These are phyloP conservation scores for Colletotrichum phormii DNA, from an alignment of 2,329 filamentous ascomycete species.

Conservation along the genomic window DNA sequence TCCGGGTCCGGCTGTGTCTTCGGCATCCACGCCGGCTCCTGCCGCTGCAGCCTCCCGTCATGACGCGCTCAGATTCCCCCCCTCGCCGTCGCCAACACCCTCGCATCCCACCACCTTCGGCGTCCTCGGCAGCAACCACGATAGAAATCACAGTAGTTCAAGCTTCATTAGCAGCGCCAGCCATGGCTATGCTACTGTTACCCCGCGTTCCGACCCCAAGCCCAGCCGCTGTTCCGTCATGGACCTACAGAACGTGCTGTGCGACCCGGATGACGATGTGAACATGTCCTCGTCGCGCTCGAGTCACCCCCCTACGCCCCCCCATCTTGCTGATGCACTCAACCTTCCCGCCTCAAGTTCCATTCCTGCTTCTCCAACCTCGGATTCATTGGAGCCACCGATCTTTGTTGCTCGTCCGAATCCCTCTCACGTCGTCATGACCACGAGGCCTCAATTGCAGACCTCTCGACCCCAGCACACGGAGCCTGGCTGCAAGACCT, in stretches of 20 bases:
- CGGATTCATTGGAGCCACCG: conserved; percentile 14
- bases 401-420: conserved; percentile 25
- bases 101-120: conserved; percentile 18
- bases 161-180: conserved; percentile 9
- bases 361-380: conserved; percentile 2
- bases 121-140: background rate
- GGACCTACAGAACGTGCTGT: conserved; percentile 35
- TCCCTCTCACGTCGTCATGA: conserved; percentile 35
- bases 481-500: conserved; percentile 33
- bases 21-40: background rate
- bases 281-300: conserved; percentile 20
- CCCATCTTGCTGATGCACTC: conserved; percentile 18
- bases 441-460: conserved; percentile 27
- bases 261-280: conserved; percentile 23
- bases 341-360: background rate
- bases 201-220: conserved; percentile 21
- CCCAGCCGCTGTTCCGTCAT: conserved; percentile 32
- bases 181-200: background rate
- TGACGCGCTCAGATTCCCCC: conserved; percentile 24
- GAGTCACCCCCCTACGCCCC: conserved; percentile 32
- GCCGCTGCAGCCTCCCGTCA: conserved; percentile 8
- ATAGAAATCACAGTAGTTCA: conserved; percentile 19
- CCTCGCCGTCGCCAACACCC: conserved; percentile 32
- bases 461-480: conserved; percentile 19
- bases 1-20: background rate